Evolutionary conservation across 2,329 filamentous ascomycete species (phyloP).

Genomic region (Apiospora arundinis): DNA sequence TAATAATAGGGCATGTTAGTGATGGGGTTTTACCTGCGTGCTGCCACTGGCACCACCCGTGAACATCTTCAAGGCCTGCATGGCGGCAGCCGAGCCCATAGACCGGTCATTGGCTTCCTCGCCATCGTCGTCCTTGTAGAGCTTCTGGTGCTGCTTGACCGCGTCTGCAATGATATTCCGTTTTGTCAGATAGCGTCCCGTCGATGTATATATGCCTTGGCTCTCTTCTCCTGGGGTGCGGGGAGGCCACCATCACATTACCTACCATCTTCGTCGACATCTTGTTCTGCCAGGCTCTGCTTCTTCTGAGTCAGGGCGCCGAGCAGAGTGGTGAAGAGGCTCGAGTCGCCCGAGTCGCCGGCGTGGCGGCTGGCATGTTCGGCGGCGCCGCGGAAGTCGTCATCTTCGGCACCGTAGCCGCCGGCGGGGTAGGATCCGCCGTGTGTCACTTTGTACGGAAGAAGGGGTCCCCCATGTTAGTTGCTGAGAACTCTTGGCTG

Average conservation of each 20-base stretch:
- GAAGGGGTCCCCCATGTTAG: neutral
- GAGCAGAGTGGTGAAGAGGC: slow-evolving; percentile 57
- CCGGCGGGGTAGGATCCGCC: slow-evolving; percentile 41
- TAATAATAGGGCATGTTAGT: neutral
- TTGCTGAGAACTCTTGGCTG: neutral
- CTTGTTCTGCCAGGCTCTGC: slow-evolving; percentile 51
- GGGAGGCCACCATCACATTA: neutral
- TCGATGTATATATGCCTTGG: too few relatives aligned
- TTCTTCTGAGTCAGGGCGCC: slow-evolving; percentile 57
- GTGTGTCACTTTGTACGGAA: slow-evolving; percentile 34
- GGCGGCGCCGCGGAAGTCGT: slow-evolving; percentile 56
- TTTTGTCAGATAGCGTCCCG: neutral
- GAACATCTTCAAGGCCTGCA: slow-evolving; percentile 85
- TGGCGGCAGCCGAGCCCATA: slow-evolving; percentile 76
- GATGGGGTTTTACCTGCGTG: slow-evolving; percentile 36
- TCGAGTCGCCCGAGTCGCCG: slow-evolving; percentile 52
- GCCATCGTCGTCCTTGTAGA: slow-evolving; percentile 65
- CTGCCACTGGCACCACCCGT: slow-evolving; percentile 58
- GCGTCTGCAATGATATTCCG: slow-evolving; percentile 58
- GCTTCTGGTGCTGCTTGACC: slow-evolving; percentile 76
- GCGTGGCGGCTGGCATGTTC: slow-evolving; percentile 54
- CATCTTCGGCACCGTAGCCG: slow-evolving; percentile 48
- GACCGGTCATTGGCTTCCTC: slow-evolving; percentile 54
- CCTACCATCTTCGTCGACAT: slow-evolving; percentile 57
- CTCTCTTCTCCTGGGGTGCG: neutral